Evolutionary conservation across 441 rosid species (phyloP), one percentile per base, ranked within the genome.

Genomic region (Raphanus hybrid): DNA sequence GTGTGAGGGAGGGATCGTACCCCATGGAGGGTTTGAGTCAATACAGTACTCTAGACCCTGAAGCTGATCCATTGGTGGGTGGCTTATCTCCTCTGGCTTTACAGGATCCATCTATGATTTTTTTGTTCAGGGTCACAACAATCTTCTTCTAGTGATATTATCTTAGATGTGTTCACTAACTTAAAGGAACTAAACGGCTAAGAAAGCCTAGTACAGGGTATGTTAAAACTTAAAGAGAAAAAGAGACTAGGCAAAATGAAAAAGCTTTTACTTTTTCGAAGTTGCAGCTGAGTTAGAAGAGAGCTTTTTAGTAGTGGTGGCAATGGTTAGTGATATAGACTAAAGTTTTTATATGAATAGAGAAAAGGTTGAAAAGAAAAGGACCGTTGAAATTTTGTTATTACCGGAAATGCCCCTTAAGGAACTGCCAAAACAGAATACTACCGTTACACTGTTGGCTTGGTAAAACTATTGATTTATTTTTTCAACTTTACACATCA

Each of bases 1-100:
- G 55, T 32, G 35, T 14, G 3, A 8, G 60, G 62, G 3, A 8
- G 60, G 62, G 63, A 66, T 65, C 80, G 20, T 85, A 96, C 99
- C 98, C 98, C 98, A 94, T 69, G 98, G 92, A 29, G 99, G 98
- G 75, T 96, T 96, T 41, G 99, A 96, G 86, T 96, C 99, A 78
- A 96, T 94, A 84, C 99, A 96, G 50, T 91, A 96, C 90, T 96
- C 99, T 62, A 96, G 80, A 55, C 99, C 98, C 78, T 96, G 99
- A 86, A 96, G 99, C 83, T 96, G 98, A 84, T 96, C 99, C 98
- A 87, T 89, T 63, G 99, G 95, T 23, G 91, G 95, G 71, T 92
- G 97, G 66, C 86, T 86, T 20, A 94, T 94, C 83, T 96, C 99
- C 77, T 96, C 98, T 63, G 91, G 93, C 76, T 94, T 96, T 23